Conservation (phyloP, 2,329 filamentous ascomycete species). For the Fusarium chaquense region DNA sequence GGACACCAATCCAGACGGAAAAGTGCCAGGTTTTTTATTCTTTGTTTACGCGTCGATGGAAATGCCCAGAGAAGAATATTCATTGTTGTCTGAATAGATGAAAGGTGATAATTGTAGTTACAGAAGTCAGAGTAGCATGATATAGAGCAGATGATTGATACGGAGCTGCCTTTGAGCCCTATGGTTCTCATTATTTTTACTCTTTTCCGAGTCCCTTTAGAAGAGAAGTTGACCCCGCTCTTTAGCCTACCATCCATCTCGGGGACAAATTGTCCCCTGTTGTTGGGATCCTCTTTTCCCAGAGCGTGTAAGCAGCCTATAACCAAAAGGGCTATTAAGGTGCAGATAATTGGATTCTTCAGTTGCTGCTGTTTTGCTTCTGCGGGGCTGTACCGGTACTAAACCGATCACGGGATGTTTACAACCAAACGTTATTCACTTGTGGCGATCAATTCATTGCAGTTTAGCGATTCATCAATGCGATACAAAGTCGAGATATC, state of each 20-base stretch:
- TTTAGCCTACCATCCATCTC: conserved; percentile 11
- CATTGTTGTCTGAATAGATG: neutral
- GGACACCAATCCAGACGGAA: neutral
- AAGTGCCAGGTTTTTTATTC: neutral
- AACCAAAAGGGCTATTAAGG: conserved; percentile 27
- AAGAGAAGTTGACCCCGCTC: conserved; percentile 32
- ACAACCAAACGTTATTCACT: conserved; percentile 5
- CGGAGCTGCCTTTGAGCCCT: neutral
- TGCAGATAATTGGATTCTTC: conserved; percentile 25
- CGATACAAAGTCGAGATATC: neutral
- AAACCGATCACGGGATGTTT: conserved; percentile 29
- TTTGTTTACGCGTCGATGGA: neutral
- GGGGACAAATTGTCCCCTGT: conserved; percentile 15
- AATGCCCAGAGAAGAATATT: neutral
- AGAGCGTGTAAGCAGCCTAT: conserved; percentile 8
- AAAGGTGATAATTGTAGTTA: neutral
- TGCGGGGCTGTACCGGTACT: conserved; percentile 17
- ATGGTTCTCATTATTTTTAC: conserved; percentile 17
- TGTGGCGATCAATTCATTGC: neutral
- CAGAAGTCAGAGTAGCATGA: no score
- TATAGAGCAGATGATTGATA: neutral
- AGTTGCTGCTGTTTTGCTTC: conserved; percentile 29
- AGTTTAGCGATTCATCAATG: neutral
- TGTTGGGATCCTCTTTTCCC: conserved; percentile 3
- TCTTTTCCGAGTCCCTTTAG: no score